phyloP scores from a whole-genome alignment of 2,329 filamentous ascomycete species.

The Claviceps purpurea region DNA sequence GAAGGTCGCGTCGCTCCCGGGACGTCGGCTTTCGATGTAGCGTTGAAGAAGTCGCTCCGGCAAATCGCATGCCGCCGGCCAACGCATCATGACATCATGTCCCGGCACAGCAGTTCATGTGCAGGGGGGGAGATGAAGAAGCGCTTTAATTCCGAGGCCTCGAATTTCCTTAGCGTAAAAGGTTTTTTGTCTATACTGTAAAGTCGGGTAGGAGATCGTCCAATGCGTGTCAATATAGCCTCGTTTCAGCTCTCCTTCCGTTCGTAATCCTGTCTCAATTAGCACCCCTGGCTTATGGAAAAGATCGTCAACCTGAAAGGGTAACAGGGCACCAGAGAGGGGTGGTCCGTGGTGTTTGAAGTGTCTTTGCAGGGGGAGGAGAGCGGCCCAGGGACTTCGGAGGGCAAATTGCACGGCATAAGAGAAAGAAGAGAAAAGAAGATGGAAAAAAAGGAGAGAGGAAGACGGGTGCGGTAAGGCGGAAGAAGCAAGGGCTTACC shows the following conservation, averaged over 20 bases:
- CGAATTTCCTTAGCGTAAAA: neutral
- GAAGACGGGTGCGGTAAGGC: neutral
- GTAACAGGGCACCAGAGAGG: neutral
- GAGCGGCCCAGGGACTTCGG: neutral
- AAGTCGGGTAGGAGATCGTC: neutral
- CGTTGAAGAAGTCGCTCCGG: no score
- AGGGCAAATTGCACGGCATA: neutral
- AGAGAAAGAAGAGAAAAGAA: neutral
- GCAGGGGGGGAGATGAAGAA: neutral
- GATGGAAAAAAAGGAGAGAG: neutral
- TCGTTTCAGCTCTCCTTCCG: slow-evolving; percentile 4
- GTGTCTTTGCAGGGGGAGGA: neutral
- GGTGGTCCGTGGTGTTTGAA: neutral
- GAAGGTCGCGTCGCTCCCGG: neutral
- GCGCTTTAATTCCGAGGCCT: neutral
- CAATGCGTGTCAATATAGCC: neutral
- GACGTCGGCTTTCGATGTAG: neutral
- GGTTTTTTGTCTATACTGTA: neutral
- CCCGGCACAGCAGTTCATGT: neutral
- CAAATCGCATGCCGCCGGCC: no score
- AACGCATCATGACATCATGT: neutral
- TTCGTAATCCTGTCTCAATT: slow-evolving; percentile 5
- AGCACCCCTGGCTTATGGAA: slow-evolving; percentile 3
- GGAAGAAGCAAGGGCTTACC: slow-evolving; percentile 16
- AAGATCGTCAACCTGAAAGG: neutral